Evolutionary conservation across 192 early-diverging fungal species (phyloP), one percentile per base, ranked within the genome.

Genomic region (Coemansia sp.): DNA sequence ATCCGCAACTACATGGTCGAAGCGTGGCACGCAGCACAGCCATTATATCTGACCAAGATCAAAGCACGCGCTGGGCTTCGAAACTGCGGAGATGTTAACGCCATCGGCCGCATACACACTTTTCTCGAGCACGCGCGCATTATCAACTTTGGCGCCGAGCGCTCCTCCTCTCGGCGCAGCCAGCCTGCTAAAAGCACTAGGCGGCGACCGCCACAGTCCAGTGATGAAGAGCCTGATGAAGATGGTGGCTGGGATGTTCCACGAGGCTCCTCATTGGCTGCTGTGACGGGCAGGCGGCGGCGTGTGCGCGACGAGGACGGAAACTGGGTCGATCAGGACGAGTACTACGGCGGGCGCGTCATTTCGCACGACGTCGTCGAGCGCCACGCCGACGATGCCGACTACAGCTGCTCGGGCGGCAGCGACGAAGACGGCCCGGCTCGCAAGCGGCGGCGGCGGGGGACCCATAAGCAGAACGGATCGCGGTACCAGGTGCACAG

Each of bases 61-160:
- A 87, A 84, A 36, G 89, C 89, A 3, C 85, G 95, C 27, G 87
- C 86, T 1, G 92, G 90, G 0, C 75, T 98, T 18, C 85, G 72
- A 31, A 91, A 94, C 76, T 94, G 93, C 69, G 93, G 95, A 27
- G 96, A 98, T 64, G 96, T 98, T 22, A 95, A 98, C 72, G 95
- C 95, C 7, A 95, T 98, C 27, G 88, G 91, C 2, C 82, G 96
- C 4, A 90, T 98, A 36, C 94, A 97, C 71, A 65, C 86, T 18
- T 98, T 91, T 81, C 81, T 98, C 24, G 96, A 98, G 67, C 72
- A 64, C 12, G 78, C 89, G 31, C 89, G 90, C 10, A 88, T 86
- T 7, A 97, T 98, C 75, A 98, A 98, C 74, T 74, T 86, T 8
- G 90, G 88, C 52, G 88, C 88, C 10, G 74, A 41, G 31, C 66